Base-by-base conservation (phyloP, 2,329 filamentous ascomycete species). In the Amesomyces nigricolor region DNA sequence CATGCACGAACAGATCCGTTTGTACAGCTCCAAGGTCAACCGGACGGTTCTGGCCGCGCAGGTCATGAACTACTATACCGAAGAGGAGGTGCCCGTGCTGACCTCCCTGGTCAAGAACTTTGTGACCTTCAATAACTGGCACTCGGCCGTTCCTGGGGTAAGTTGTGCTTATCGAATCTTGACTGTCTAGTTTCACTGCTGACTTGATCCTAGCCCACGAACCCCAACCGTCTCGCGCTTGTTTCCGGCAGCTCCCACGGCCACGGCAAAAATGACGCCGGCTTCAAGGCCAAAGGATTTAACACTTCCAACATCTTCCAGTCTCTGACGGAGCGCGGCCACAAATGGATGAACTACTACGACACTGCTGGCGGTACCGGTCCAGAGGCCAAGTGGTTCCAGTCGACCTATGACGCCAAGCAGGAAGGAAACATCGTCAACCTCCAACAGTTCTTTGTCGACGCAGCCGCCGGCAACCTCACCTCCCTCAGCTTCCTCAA, bases 401-500 rank as follows among this genome's bases (percentile, higher is more conserved):
- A 67, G 47, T 76, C 72, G 73, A 75, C 73, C 0, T 58, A 65
- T 5, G 61, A 62, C 4, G 68, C 66, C 35, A 70, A 70, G 17
- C 59, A 56, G 16, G 68, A 69, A 40, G 60, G 69, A 38, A 69
- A 67, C 10, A 67, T 70, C 32, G 66, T 73, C 42, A 63, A 69
- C 16, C 60, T 77, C 4, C 64, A 70, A 16, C 63, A 72, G 39
- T 78, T 78, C 61, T 77, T 73, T 62, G 58, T 60, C 4, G 75
- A 77, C 60, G 75, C 75, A 4, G 62, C 67, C 7, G 68, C 69
- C 5, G 75, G 75, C n/a, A 69, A 65, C 0, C 67, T 78, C 1
- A 71, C 74, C 5, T 65, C 68, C 40, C 74, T 77, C 53, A 73
- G 71, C 59, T 78, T 76, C 64, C 70, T 77, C 66, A 81, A 76